Conservation (phyloP, 2,329 filamentous ascomycete genomes). For the Stagonosporopsis tanaceti region DNA sequence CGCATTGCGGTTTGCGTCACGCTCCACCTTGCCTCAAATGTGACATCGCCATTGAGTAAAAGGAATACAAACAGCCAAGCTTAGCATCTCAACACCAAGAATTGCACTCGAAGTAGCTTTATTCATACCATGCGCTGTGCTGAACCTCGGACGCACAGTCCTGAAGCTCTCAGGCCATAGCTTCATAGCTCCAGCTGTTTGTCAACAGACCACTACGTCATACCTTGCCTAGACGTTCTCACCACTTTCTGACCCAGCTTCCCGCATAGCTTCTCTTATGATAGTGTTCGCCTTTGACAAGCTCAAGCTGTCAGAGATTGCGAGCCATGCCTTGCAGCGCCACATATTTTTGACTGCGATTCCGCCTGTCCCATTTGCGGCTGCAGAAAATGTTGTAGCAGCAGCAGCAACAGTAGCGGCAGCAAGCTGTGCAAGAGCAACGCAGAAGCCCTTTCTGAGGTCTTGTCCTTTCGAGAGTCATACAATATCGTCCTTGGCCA, state of each 20-base stretch:
- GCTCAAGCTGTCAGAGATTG: not conserved
- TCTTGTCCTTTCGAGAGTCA: not conserved
- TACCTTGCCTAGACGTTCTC: not conserved
- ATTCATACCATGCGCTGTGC: not conserved
- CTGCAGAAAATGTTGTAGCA: not conserved
- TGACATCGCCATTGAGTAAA: conserved; percentile 5
- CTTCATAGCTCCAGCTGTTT: conserved; percentile 19
- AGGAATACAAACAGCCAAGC: not conserved
- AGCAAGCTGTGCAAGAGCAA: not conserved
- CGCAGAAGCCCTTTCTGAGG: no score
- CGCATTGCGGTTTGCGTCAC: conserved; percentile 11
- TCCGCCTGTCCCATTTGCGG: not conserved
- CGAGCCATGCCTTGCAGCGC: not conserved
- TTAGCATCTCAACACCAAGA: not conserved
- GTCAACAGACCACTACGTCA: conserved; percentile 25
- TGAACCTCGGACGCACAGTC: not conserved
- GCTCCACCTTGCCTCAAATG: conserved; percentile 9
- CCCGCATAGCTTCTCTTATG: not conserved
- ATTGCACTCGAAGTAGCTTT: not conserved
- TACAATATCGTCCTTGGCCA: not conserved
- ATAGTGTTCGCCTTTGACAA: not conserved
- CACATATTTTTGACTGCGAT: not conserved
- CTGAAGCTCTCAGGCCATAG: not conserved
- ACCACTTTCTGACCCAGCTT: not conserved
- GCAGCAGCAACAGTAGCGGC: not conserved